Evolutionary conservation across 495 filamentous ascomycete species (phyloP), one percentile per base, ranked within the genome.

Genomic region (Niebla homalea): DNA sequence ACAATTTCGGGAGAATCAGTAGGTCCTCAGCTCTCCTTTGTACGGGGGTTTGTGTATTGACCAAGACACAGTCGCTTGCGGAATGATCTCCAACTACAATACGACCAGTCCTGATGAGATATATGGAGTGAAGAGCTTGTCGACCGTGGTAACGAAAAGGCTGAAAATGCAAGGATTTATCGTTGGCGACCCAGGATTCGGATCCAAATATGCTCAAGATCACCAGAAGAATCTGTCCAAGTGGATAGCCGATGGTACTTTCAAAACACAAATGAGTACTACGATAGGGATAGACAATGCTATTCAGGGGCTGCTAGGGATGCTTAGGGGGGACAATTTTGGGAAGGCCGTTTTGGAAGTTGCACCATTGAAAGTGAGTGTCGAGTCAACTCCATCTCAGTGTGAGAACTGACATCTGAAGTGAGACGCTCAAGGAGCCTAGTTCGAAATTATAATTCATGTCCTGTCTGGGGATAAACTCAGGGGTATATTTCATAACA

Each of bases 261-360:
- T 95, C 69, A 87, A 87, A 70, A 75, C 77, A 25, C 76, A 83
- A 63, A 70, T 79, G 48, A 69, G 73, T 60, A 66, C 89, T 51
- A 88, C 82, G 2, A 71, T 81, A 16, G 90, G 89, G 16, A 87
- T 95, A 52, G 90, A 94, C 48, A 84, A 89, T 54, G 83, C 80
- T 2, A 67, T 81, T 21, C 78, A 89, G 46, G 90, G 85, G 10
- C 72, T 95, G 40, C 55, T 95, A n/a, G 87, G 83, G n/a, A 81
- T 97, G 71, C 71, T 94, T 49, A 60, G 82, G 61, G 89, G 89
- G 25, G 80, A 87, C 66, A 97, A 97, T 69, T 84, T 87, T 70
- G 89, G 89, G 53, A 97, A 97, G 73, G 86, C 88, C 29, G 77
- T 93, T 20, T 53, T 94, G 54, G 83, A 86, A 69, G 81, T 90